Evolutionary conservation across 2,329 filamentous ascomycete species (phyloP), one percentile per base, ranked within the genome.

Genomic region (Cladosporium sp.): DNA sequence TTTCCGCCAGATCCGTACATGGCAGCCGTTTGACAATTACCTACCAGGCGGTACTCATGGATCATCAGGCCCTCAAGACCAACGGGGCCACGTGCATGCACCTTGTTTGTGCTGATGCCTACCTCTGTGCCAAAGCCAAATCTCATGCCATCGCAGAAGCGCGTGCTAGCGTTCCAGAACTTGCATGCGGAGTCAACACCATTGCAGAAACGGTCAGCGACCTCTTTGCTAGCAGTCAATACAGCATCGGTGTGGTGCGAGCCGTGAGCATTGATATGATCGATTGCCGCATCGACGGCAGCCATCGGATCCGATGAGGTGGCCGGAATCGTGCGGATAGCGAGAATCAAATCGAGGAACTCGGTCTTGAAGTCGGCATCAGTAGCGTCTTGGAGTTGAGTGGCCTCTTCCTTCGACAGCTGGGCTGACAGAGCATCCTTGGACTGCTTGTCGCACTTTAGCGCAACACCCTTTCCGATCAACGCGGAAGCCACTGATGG

Each of bases 101-200:
- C 96, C 79, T 97, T 99, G 79, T 97, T 99, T 50, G 94, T 99
- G 77, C 90, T 95, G 75, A 99, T 97, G 56, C 94, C 94, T 22
- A 99, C 94, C 76, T 99, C 94, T 0, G 94, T 97, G 48, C 94
- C 94, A 74, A 99, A 99, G 7, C 94, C 94, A 72, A 95, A 97
- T 40, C 94, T 83, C 89, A 96, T 97, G 7, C 94, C 94, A 72
- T 99, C 94, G 5, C 92, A 91, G 76, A 99, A 93, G 51, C 94
- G 84, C 8, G 91, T 96, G 22, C 90, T 95, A 7, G 91, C 90
- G 72, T 99, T 99, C 91, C 93, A 97, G 80, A 96, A 99, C 17
- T 93, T 92, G 53, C 92, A 93, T 0, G 91, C 89, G 25, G 91
- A 90, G 75, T 97, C 94, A 51, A 97, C 84, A 58, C 84, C 84